Conservation (phyloP, 768 basidiomycete species). For the Amanita thiersii region DNA sequence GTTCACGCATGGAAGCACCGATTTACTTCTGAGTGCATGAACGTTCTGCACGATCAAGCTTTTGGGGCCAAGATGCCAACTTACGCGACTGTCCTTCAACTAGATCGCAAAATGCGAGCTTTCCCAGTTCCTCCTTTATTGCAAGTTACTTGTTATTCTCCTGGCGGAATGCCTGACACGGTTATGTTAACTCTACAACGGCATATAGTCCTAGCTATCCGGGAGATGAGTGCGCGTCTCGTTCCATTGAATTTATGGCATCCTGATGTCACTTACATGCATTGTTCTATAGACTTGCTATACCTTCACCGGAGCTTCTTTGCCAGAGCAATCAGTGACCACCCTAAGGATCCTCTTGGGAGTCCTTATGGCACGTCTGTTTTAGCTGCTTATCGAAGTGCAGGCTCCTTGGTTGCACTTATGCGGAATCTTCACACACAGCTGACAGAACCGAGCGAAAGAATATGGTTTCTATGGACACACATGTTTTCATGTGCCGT, state of each 20-base stretch:
- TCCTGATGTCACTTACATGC: conserved; percentile 5
- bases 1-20: conserved; percentile 67
- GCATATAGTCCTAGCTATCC: conserved; percentile 60
- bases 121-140: conserved; percentile 60
- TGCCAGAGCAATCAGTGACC: conserved; percentile 63
- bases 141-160: conserved; percentile 60
- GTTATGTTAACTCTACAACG: conserved; percentile 52
- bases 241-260: conserved; percentile 1
- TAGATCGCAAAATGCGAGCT: conserved; percentile 58
- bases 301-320: conserved; percentile 72
- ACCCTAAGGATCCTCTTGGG: conserved; percentile 65
- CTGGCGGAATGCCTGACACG: conserved; percentile 37
- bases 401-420: conserved; percentile 61
- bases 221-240: conserved; percentile 52
- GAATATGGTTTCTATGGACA: conserved; percentile 59
- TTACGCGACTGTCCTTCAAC: conserved; percentile 57
- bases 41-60: conserved; percentile 60
- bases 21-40: conserved; percentile 63
- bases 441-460: conserved; percentile 52
- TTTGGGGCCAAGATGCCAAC: conserved; percentile 64
- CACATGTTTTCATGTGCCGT: conserved; percentile 65
- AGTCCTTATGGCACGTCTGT: conserved; percentile 69
- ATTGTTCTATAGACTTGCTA: conserved; percentile 41
- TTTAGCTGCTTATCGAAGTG: conserved; percentile 67
- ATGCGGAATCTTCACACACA: conserved; percentile 64